Evolutionary conservation across 176 grass and related monocot genomes (phyloP).

Genomic region (Poa pratensis): DNA sequence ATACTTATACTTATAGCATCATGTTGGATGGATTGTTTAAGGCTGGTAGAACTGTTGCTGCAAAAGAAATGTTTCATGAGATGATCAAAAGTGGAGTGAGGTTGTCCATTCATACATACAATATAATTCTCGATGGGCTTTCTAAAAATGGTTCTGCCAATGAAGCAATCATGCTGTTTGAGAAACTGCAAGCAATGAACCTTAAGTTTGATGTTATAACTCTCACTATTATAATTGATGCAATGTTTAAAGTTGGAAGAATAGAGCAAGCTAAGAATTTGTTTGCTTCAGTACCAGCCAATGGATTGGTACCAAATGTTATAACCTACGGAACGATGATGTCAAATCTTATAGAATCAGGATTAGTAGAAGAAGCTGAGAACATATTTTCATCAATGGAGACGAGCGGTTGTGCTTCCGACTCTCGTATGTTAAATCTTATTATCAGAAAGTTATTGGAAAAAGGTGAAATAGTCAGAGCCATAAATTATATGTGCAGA

Average conservation of each 20-base stretch:
- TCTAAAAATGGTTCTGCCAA: neutral
- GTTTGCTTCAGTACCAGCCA: neutral
- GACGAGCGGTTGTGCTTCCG: neutral
- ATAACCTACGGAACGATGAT: neutral
- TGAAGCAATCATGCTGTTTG: neutral
- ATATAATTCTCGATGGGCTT: neutral
- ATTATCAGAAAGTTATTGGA: neutral
- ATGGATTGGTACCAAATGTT: neutral
- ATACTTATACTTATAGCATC: neutral
- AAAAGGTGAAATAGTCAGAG: neutral
- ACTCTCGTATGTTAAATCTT: neutral
- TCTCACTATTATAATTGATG: neutral
- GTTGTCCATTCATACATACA: neutral
- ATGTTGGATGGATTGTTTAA: neutral
- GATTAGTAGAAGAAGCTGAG: neutral
- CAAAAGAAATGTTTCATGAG: neutral
- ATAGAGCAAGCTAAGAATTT: neutral
- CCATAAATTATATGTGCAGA: neutral
- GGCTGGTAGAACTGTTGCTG: neutral
- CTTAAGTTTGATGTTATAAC: neutral
- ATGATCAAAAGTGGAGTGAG: neutral
- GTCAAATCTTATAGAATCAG: neutral
- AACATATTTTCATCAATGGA: neutral
- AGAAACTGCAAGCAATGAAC: neutral
- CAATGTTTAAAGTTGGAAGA: neutral